These are phyloP conservation scores for Pseudopithomyces chartarum DNA, from an alignment of 2,329 filamentous ascomycete species.

Conservation along the genomic window DNA sequence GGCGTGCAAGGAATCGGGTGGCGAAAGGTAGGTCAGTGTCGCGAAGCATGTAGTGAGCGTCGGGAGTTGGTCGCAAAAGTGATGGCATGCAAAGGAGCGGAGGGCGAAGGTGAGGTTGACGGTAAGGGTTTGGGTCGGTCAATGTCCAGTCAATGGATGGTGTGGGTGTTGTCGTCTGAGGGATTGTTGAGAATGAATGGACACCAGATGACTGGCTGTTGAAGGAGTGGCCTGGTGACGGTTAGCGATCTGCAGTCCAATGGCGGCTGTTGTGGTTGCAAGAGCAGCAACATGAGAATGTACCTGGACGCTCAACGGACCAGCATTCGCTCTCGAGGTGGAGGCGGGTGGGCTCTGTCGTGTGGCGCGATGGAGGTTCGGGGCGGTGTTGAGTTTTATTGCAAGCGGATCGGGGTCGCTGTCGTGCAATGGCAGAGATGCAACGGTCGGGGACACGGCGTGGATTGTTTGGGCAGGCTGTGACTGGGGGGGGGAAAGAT, in stretches of 20 bases:
- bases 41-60: conserved; percentile 37
- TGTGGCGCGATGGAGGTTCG: conserved; percentile 11
- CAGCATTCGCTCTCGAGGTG: conserved; percentile 35
- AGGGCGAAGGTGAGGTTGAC: too few species aligned
- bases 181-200: conserved; percentile 44
- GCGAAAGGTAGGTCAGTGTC: conserved; percentile 21
- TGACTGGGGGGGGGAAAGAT: neutral
- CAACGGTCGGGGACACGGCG: conserved; percentile 26
- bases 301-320: conserved; percentile 37
- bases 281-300: conserved; percentile 17
- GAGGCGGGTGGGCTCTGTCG: conserved; percentile 10
- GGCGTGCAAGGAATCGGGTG: conserved; percentile 26
- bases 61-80: conserved; percentile 26
- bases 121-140: conserved; percentile 29
- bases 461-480: neutral
- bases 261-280: conserved; percentile 20
- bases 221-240: conserved; percentile 29
- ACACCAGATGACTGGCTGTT: conserved; percentile 46
- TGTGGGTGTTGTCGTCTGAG: conserved; percentile 20
- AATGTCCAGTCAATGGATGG: conserved; percentile 46
- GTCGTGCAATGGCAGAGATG: conserved; percentile 18
- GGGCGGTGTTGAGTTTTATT: conserved; percentile 17
- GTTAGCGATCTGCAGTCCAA: conserved; percentile 33
- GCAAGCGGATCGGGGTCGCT: conserved; percentile 5
- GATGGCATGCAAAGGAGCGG: conserved; percentile 37